Percentiles rank a stretch among this genome's conserved stretches.
Conservation (phyloP, 495 filamentous ascomycete species). For the Trichoderma orchidacearum region DNA sequence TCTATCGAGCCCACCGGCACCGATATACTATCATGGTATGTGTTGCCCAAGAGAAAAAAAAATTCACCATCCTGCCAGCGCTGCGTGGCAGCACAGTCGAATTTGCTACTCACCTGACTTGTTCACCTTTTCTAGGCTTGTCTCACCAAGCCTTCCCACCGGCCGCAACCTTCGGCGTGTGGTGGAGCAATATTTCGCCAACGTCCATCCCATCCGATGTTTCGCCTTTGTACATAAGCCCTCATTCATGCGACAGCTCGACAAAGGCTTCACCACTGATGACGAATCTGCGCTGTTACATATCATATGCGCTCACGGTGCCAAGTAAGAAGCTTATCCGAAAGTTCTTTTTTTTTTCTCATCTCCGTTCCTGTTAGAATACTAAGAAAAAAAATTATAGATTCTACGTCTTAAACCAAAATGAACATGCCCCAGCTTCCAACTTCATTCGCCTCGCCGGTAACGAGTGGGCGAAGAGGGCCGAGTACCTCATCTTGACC, state of each 20-base stretch:
- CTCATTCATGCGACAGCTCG: constrained; percentile 17
- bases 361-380: background rate
- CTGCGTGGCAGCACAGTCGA: too few relatives aligned
- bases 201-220: constrained; percentile 22
- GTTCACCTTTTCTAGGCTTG: background rate
- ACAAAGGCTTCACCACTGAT: constrained; percentile 8
- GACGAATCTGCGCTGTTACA: constrained; percentile 16
- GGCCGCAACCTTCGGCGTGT: constrained; percentile 11
- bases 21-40: constrained; percentile 1
- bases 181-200: constrained; percentile 22
- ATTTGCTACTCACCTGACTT: background rate
- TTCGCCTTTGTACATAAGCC: constrained; percentile 24
- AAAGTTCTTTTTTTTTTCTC: background rate
- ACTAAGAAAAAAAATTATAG: background rate
- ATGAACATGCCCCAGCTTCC: constrained; percentile 1
- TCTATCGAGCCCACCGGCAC: background rate
- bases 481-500: constrained; percentile 15
- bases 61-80: too few relatives aligned
- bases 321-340: constrained; percentile 14
- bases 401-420: background rate
- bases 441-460: constrained; percentile 12
- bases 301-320: constrained; percentile 22
- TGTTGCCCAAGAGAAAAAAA: too few relatives aligned
- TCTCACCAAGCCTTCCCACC: constrained; percentile 9
- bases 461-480: constrained; percentile 16